These are phyloP conservation scores for Sordaria brevicollis DNA, from an alignment of 495 filamentous ascomycete species.

Conservation along the genomic window DNA sequence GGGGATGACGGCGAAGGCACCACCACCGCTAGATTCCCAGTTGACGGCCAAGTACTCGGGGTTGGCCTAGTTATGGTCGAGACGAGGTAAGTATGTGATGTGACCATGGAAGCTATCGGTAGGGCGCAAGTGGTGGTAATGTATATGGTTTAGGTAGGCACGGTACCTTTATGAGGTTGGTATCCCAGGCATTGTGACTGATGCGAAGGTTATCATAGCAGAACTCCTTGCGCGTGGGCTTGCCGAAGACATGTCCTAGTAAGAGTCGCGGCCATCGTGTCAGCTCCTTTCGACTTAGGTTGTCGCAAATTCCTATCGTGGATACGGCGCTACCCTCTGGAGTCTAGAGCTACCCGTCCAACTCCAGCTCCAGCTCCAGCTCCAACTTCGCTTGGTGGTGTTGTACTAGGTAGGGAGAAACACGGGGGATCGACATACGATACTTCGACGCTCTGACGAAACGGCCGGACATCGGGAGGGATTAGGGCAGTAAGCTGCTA, in stretches of 20 bases:
- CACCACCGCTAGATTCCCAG: constrained; percentile 95
- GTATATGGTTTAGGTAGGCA: neutral
- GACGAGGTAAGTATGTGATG: constrained; percentile 18
- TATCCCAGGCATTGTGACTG: constrained; percentile 97
- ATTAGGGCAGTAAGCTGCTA: neutral
- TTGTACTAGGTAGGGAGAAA: constrained; percentile 15
- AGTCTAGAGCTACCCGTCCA: constrained; percentile 2
- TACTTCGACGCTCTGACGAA: constrained; percentile 99
- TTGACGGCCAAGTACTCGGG: constrained; percentile 94
- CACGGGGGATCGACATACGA: constrained; percentile 49
- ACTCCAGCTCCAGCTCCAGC: too few species aligned
- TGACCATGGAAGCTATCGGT: neutral
- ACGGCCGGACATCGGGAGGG: constrained; percentile 70
- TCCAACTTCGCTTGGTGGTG: too few species aligned
- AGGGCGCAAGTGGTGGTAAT: neutral
- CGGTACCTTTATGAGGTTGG: constrained; percentile 84
- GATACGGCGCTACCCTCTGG: constrained; percentile 1
- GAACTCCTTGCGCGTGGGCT: constrained; percentile 77
- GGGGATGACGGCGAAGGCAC: constrained; percentile 94
- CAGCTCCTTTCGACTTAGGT: constrained; percentile 10
- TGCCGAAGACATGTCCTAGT: constrained; percentile 94
- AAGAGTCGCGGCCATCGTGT: constrained; percentile 15
- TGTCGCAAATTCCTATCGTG: constrained; percentile 10
- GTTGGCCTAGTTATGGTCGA: constrained; percentile 53
- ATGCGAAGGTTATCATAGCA: constrained; percentile 95